These are phyloP conservation scores for Sabuloglossum arenarium DNA, from an alignment of 495 filamentous ascomycete species.

Conservation along the genomic window DNA sequence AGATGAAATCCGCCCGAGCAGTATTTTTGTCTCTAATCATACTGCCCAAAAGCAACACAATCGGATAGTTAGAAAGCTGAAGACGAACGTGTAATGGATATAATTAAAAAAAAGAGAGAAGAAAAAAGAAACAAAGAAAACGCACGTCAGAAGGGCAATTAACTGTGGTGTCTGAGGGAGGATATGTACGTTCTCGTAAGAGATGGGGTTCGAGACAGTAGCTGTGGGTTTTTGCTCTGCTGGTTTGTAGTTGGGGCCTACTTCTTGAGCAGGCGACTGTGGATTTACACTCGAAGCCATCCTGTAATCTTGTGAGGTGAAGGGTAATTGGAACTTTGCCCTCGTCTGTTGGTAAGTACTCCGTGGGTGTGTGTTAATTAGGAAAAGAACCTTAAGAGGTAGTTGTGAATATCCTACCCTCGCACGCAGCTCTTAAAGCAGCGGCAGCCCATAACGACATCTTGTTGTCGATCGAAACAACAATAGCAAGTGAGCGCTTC, in stretches of 20 bases:
- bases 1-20: slow-evolving; percentile 85
- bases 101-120: neutral
- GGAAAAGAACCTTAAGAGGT: too few relatives aligned
- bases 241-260: slow-evolving; percentile 61
- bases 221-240: slow-evolving; percentile 67
- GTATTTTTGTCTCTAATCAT: slow-evolving; percentile 90
- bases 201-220: slow-evolving; percentile 69
- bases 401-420: too few relatives aligned
- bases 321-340: too few relatives aligned
- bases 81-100: neutral
- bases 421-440: neutral
- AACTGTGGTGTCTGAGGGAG: slow-evolving; percentile 88
- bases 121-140: slow-evolving; percentile 6
- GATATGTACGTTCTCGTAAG: slow-evolving; percentile 71
- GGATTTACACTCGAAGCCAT: slow-evolving; percentile 2
- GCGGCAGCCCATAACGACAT: neutral
- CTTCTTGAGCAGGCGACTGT: slow-evolving; percentile 40
- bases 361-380: too few relatives aligned
- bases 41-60: slow-evolving; percentile 21
- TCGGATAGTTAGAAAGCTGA: neutral
- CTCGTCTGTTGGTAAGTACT: too few relatives aligned
- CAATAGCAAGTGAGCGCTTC: neutral
- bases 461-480: neutral
- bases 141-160: slow-evolving; percentile 91
- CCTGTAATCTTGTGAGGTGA: neutral